Percentiles rank a stretch among this genome's conserved stretches.
These are phyloP conservation scores for Candida stauntonica DNA, from an alignment of 805 yeast species.

Conservation along the genomic window DNA sequence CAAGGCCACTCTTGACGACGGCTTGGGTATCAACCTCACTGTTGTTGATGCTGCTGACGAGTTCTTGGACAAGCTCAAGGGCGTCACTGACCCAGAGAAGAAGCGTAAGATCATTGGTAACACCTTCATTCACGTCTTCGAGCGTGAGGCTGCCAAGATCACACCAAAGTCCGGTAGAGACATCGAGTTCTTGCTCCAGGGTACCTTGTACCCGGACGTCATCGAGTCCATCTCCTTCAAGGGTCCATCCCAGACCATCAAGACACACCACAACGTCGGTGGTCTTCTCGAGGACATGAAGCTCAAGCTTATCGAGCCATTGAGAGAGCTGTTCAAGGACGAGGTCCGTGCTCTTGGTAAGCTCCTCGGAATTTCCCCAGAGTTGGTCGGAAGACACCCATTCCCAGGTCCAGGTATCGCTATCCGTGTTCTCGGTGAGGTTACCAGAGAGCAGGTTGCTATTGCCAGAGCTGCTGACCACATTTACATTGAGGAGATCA, in stretches of 20 bases:
- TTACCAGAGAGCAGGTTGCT: conserved; percentile 85
- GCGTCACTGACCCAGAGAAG: conserved; percentile 97
- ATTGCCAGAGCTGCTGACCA: conserved; percentile 97
- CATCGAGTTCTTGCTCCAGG: conserved; percentile 91
- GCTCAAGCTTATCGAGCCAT: conserved; percentile 95
- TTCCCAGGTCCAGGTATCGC: conserved; percentile 99
- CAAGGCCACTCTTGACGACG: conserved; percentile 83
- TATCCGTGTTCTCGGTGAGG: conserved; percentile 96
- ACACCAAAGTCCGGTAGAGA: conserved; percentile 86
- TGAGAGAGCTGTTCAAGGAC: conserved; percentile 97
- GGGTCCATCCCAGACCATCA: conserved; percentile 99
- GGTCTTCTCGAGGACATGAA: conserved; percentile 98
- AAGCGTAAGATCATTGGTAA: conserved; percentile 98
- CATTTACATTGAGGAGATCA: conserved; percentile 95
- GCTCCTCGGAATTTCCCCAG: conserved; percentile 91
- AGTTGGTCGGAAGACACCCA: conserved; percentile 99
- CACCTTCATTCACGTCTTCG: conserved; percentile 95
- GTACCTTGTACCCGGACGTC: conserved; percentile 97
- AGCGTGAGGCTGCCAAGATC: conserved; percentile 90
- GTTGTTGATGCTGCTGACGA: conserved; percentile 93
- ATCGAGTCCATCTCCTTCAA: conserved; percentile 98
- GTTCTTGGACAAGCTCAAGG: conserved; percentile 81
- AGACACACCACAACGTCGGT: conserved; percentile 99
- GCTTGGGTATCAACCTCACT: conserved; percentile 89
- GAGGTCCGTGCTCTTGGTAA: conserved; percentile 97